Evolutionary conservation across 176 grass and related monocot species (phyloP).

Genomic region (Areca catechu): DNA sequence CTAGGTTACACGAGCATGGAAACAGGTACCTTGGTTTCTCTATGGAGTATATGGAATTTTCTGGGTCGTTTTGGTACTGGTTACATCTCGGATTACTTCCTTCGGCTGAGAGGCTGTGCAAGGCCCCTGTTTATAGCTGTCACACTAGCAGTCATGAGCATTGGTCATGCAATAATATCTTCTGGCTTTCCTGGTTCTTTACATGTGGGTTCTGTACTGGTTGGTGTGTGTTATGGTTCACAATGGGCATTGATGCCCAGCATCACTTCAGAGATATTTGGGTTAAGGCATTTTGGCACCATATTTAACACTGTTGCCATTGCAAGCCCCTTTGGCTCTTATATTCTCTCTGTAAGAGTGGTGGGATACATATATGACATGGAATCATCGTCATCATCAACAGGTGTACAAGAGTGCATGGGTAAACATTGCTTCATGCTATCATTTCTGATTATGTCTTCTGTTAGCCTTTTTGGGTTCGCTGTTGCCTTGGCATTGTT

Average conservation of each 20-base stretch:
- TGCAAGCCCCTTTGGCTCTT: slow-evolving; percentile 65
- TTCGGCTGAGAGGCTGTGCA: slow-evolving; percentile 23
- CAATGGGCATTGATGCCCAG: slow-evolving; percentile 79
- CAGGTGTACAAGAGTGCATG: slow-evolving; percentile 16
- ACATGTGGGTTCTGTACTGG: slow-evolving; percentile 45
- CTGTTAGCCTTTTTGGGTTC: slow-evolving; percentile 29
- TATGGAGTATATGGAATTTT: slow-evolving; percentile 83
- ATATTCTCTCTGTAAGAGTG: slow-evolving; percentile 55
- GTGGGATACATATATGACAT: slow-evolving; percentile 58
- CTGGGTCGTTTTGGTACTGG: slow-evolving; percentile 51
- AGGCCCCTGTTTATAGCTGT: slow-evolving; percentile 44
- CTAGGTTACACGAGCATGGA: slow-evolving; percentile 47
- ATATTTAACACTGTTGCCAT: slow-evolving; percentile 59
- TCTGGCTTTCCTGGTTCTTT: slow-evolving; percentile 38
- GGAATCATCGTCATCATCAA: slow-evolving; percentile 23
- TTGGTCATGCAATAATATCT: slow-evolving; percentile 47
- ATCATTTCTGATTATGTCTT: slow-evolving; percentile 59
- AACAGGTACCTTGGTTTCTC: slow-evolving; percentile 49
- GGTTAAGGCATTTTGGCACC: slow-evolving; percentile 51
- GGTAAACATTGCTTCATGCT: slow-evolving; percentile 57
- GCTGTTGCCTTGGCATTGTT: slow-evolving; percentile 33
- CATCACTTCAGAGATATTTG: slow-evolving; percentile 67
- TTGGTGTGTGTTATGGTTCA: slow-evolving; percentile 59
- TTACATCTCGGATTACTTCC: slow-evolving; percentile 45
- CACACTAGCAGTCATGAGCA: slow-evolving; percentile 40